These are phyloP conservation scores for Pyrenula massariospora DNA, from an alignment of 495 filamentous ascomycete species.

Conservation along the genomic window DNA sequence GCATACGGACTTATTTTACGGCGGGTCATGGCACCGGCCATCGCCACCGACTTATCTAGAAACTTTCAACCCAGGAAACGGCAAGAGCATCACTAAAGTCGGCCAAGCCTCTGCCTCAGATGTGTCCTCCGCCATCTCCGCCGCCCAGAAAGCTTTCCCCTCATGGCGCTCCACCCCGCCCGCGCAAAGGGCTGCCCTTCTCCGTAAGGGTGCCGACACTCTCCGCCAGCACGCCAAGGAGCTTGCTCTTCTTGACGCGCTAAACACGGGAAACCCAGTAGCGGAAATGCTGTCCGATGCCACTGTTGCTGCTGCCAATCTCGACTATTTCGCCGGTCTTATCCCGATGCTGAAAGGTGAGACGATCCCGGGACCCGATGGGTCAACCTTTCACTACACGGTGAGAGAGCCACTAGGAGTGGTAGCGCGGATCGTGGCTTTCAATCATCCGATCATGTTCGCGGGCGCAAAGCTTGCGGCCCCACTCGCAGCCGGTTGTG, in stretches of 20 bases:
- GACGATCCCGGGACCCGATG: slow-evolving; percentile 8
- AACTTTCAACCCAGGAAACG: slow-evolving; percentile 9
- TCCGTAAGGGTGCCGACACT: slow-evolving; percentile 4
- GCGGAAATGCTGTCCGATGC: slow-evolving; percentile 9
- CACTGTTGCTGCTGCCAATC: slow-evolving; percentile 3
- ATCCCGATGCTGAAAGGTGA: slow-evolving; percentile 12
- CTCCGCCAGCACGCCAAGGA: slow-evolving; percentile 9
- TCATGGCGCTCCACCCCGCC: slow-evolving; percentile 6
- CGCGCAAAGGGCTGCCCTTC: slow-evolving; percentile 1
- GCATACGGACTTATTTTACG: neutral
- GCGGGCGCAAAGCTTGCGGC: slow-evolving; percentile 14
- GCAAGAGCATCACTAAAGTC: slow-evolving; percentile 6
- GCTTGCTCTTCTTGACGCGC: slow-evolving; percentile 7
- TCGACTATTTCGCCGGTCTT: slow-evolving; percentile 11
- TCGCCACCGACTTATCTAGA: neutral
- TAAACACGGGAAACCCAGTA: slow-evolving; percentile 10
- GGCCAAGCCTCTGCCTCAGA: slow-evolving; percentile 3
- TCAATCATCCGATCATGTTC: slow-evolving; percentile 15
- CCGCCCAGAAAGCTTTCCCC: slow-evolving; percentile 7
- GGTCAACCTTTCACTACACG: slow-evolving; percentile 6
- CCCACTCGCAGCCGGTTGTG: slow-evolving; percentile 12
- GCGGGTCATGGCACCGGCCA: neutral
- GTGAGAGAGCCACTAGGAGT: slow-evolving; percentile 7
- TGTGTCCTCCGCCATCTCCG: slow-evolving; percentile 4
- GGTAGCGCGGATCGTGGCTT: slow-evolving; percentile 12